Evolutionary conservation across 768 basidiomycete species (phyloP).

Genomic region (Fibroporia radiculosa): DNA sequence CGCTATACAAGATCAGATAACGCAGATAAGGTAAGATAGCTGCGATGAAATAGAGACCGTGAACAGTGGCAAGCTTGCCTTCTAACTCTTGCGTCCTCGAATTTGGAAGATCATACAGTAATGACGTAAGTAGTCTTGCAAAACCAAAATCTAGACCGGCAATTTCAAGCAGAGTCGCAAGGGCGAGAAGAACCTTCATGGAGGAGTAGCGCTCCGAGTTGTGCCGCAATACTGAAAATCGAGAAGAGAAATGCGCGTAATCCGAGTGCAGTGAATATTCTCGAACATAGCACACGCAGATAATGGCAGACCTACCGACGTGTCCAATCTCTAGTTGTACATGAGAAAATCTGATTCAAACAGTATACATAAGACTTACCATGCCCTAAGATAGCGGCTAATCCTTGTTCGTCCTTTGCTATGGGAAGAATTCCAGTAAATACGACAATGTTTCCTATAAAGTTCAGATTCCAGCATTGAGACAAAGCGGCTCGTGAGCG

Average conservation of each 20-base stretch:
- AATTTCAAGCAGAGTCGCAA: conserved; percentile 35
- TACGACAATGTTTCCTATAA: conserved; percentile 66
- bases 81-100: conserved; percentile 77
- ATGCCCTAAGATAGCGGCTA: conserved; percentile 81
- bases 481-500: background rate
- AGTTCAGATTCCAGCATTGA: background rate
- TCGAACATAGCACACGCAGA: background rate
- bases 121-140: conserved; percentile 35
- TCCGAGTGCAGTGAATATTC: background rate
- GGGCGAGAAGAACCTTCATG: conserved; percentile 31
- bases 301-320: conserved; percentile 35
- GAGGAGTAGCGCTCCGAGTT: conserved; percentile 42
- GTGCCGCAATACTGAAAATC: conserved; percentile 45
- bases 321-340: conserved; percentile 89
- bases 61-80: conserved; percentile 35
- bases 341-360: too few relatives aligned
- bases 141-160: conserved; percentile 54
- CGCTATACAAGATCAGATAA: conserved; percentile 38
- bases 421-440: conserved; percentile 86
- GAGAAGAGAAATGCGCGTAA: conserved; percentile 8
- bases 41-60: too few relatives aligned
- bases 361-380: too few relatives aligned
- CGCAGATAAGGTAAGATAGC: background rate
- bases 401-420: conserved; percentile 67
- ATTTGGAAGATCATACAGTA: conserved; percentile 71